A percentile compares a stretch with the other conserved stretches of the same genome.
Conservation (phyloP, 2,329 filamentous ascomycete genomes). For the Lasiodiplodia sp. region DNA sequence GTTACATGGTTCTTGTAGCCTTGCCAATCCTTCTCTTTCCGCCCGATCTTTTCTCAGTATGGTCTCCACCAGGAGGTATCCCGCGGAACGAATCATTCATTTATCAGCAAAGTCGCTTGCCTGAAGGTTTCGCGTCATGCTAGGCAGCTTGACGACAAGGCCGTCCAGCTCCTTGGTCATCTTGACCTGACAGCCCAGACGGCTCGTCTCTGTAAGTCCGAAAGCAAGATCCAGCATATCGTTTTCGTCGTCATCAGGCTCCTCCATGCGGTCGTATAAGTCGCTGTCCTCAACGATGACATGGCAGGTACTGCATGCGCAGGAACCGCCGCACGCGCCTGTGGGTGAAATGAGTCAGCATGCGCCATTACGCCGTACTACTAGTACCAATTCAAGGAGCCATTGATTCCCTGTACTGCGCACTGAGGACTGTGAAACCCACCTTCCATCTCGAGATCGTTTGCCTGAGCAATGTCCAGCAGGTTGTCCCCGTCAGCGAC, state of each 20-base stretch:
- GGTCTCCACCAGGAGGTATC: not conserved
- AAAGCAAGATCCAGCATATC: slow-evolving; percentile 93
- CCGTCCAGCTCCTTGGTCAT: slow-evolving; percentile 94
- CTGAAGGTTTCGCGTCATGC: slow-evolving; percentile 95
- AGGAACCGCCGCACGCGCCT: slow-evolving; percentile 92
- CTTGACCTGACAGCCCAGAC: slow-evolving; percentile 86
- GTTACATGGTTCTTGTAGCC: not conserved
- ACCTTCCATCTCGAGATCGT: slow-evolving; percentile 96
- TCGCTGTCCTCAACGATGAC: slow-evolving; percentile 79
- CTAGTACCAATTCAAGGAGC: not conserved
- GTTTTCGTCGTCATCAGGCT: slow-evolving; percentile 82
- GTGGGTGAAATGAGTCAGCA: slow-evolving; percentile 21
- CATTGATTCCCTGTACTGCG: not conserved
- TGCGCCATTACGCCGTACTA: not conserved
- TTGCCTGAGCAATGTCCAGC: slow-evolving; percentile 90
- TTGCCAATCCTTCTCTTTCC: not conserved
- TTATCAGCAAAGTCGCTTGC: slow-evolving; percentile 79
- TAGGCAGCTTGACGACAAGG: slow-evolving; percentile 81
- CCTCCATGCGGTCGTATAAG: slow-evolving; percentile 78
- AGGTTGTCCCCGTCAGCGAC: slow-evolving; percentile 90
- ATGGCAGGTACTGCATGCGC: slow-evolving; percentile 92
- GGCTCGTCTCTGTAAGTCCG: slow-evolving; percentile 82
- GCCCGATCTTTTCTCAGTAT: not conserved
- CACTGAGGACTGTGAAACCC: not conserved
- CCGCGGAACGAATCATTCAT: not conserved